Base-by-base conservation (phyloP, 257 asterid genomes). In the Gentiana straminea region DNA sequence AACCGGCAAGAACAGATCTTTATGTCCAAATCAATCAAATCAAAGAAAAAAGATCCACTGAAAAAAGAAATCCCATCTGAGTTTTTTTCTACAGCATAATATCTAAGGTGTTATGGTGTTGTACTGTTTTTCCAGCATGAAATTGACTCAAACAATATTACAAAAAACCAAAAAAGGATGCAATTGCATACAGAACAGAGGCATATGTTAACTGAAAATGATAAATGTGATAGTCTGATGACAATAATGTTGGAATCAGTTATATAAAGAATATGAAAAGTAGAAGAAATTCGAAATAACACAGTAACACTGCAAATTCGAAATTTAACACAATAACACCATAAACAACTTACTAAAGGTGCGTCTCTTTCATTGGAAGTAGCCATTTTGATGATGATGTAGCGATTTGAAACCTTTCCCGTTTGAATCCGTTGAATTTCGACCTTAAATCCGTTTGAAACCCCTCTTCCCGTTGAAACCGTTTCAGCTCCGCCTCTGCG, bases 1-100 rank as follows among this genome's bases (percentile, higher is more conserved):
- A 64, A 60, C 61, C 46, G 12, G 59, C 49, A 67, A 62, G 54
- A 54, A 52, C 81, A 77, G 91, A 79, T 86, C 95, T 74, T 76
- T 74, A 74, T 64, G 59, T 58, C 49, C 58, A 58, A 64, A 51
- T 38, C 11, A 60, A 55, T 52, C 65, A 60, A 63, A 49, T 52
- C 67, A 68, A 65, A 34, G 54, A 24, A 24, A 24, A 71, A 60
- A 62, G 53, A 73, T 53, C 66, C 77, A 70, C 52, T 36, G 15
- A 56, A 54, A 10, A 36, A n/a, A 43, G 53, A 55, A 67, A 61
- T 62, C 49, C 67, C 58, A 57, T 38, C 41, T 62, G 61, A 62
- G 50, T 55, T 47, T 59, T 52, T 24, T 24, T 24, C 0, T 62
- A 69, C 65, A 62, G 77, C 72, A 70, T 64, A 60, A 65, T 64